Evolutionary conservation across 345 rosid genomes (phyloP).

Genomic region (Euphorbia pulcherrima): DNA sequence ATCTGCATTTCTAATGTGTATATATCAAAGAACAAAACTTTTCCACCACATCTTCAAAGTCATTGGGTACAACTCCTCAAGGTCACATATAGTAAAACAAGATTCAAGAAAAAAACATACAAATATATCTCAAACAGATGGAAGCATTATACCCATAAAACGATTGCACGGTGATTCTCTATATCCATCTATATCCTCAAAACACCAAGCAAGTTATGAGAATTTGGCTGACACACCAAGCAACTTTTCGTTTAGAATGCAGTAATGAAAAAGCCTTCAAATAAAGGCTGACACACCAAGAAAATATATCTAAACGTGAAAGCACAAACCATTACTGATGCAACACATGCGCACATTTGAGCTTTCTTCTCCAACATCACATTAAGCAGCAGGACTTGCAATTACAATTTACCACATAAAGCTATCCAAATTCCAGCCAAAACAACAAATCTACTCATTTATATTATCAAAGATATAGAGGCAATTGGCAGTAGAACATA

Average conservation of each 20-base stretch:
- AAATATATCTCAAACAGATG: not conserved
- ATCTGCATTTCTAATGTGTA: too few relatives aligned
- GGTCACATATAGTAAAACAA: not conserved
- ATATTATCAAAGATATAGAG: not conserved
- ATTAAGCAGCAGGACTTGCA: not conserved
- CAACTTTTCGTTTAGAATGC: too few relatives aligned
- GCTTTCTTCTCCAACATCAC: too few relatives aligned
- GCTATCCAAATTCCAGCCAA: not conserved
- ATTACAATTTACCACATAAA: not conserved
- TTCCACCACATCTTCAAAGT: not conserved
- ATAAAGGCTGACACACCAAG: not conserved
- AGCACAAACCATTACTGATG: not conserved
- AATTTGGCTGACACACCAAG: not conserved
- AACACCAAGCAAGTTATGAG: not conserved
- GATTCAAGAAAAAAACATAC: not conserved
- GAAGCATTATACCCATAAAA: not conserved
- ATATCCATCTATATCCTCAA: too few relatives aligned
- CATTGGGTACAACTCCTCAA: not conserved
- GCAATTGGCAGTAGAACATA: not conserved
- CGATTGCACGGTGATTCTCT: not conserved
- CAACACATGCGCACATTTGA: not conserved
- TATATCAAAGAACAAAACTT: not conserved
- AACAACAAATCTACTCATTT: not conserved
- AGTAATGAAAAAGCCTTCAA: not conserved
- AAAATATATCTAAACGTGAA: not conserved